A percentile compares a stretch with the other conserved stretches of the same genome.
These are phyloP conservation scores for Capronia epimyces DNA, from an alignment of 2,329 filamentous ascomycete genomes.

Conservation along the genomic window DNA sequence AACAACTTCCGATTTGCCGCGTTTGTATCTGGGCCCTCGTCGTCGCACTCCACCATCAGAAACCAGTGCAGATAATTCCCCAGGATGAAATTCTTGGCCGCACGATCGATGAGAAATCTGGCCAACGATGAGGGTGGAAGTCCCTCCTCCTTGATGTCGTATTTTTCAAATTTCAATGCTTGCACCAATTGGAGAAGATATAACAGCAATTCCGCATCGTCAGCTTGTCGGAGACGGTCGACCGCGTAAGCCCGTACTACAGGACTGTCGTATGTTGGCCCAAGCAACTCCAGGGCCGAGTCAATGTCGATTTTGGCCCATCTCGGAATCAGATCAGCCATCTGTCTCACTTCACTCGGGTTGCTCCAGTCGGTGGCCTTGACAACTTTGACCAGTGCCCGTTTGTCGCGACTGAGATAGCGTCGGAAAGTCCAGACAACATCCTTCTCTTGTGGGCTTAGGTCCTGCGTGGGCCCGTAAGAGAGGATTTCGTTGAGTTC, in stretches of 20 bases:
- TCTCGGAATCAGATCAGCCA: conserved; percentile 79
- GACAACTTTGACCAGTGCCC: conserved; percentile 90
- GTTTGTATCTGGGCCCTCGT: conserved; percentile 67
- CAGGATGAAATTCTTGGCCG: conserved; percentile 79
- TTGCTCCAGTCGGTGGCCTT: conserved; percentile 96
- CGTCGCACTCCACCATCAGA: conserved; percentile 94
- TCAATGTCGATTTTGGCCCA: conserved; percentile 98
- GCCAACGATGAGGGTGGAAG: conserved; percentile 77
- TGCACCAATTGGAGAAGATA: conserved; percentile 94
- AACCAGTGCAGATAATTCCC: conserved; percentile 99
- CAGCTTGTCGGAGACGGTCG: conserved; percentile 81
- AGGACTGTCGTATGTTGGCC: conserved; percentile 83
- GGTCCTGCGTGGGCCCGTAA: conserved; percentile 83
- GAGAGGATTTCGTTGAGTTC: conserved; percentile 86
- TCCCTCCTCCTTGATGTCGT: conserved; percentile 58
- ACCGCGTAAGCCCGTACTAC: conserved; percentile 90
- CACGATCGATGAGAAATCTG: conserved; percentile 80
- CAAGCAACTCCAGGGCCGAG: conserved; percentile 83
- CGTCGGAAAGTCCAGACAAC: conserved; percentile 97
- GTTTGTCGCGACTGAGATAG: conserved; percentile 85
- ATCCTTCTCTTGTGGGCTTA: conserved; percentile 89
- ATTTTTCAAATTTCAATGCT: conserved; percentile 87
- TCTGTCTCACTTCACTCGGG: conserved; percentile 75
- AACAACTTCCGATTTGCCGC: conserved; percentile 72
- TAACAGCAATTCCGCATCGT: conserved; percentile 82